Conservation (phyloP, 345 rosid species). For the Turritis glabra region DNA sequence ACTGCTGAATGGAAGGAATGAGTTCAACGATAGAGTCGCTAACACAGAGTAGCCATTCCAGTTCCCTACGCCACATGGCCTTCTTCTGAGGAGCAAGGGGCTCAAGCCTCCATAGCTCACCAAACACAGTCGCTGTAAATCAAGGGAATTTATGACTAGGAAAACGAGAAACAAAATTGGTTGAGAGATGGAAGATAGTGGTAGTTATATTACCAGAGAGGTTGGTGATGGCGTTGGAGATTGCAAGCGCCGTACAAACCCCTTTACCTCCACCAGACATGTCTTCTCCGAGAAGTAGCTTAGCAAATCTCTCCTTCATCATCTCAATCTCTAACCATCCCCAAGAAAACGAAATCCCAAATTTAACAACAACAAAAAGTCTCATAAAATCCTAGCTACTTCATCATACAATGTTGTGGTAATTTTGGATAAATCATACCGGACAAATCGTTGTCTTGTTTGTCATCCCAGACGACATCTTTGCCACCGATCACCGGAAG, state of each 20-base stretch:
- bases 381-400: no score
- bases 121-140: slow-evolving; percentile 85
- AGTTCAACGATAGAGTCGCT: slow-evolving; percentile 97
- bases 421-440: no score
- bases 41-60: slow-evolving; percentile 94
- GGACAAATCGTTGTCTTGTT: slow-evolving; percentile 66
- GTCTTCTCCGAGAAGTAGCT: slow-evolving; percentile 95
- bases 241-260: slow-evolving; percentile 96
- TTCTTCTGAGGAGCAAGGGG: slow-evolving; percentile 82
- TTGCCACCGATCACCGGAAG: slow-evolving; percentile 68
- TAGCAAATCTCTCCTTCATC: slow-evolving; percentile 99
- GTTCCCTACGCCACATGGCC: slow-evolving; percentile 91
- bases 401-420: no score
- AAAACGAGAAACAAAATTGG: no score
- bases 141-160: neutral
- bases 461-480: slow-evolving; percentile 65
- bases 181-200: no score
- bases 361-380: no score
- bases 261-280: slow-evolving; percentile 99
- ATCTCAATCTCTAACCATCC: slow-evolving; percentile 66
- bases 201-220: no score
- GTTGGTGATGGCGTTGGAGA: slow-evolving; percentile 97
- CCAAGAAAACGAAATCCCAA: neutral
- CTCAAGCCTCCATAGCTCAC: slow-evolving; percentile 93
- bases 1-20: slow-evolving; percentile 86